Percentiles rank a stretch among this genome's conserved stretches.
Evolutionary conservation across 495 filamentous ascomycete genomes (phyloP).

Genomic region (Lasiosphaeria miniovina): DNA sequence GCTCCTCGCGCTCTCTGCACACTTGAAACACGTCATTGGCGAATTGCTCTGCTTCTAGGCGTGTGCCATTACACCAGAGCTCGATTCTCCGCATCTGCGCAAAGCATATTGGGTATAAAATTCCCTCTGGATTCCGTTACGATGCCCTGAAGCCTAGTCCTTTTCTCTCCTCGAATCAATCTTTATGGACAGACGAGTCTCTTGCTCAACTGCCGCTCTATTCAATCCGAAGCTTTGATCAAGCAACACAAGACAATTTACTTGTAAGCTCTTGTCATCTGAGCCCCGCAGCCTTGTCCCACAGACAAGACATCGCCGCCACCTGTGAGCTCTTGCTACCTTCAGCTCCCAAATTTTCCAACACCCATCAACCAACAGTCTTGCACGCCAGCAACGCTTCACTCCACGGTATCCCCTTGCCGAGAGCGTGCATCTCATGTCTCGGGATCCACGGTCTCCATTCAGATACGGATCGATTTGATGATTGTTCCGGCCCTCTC

Average conservation of each 20-base stretch:
- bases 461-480: slow-evolving; percentile 23
- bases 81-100: slow-evolving; percentile 35
- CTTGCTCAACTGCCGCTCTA: background rate
- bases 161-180: background rate
- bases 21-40: slow-evolving; percentile 26
- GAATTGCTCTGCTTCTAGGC: slow-evolving; percentile 13
- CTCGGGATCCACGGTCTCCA: slow-evolving; percentile 25
- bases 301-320: no score
- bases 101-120: slow-evolving; percentile 23
- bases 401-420: slow-evolving; percentile 4
- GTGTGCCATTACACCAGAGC: slow-evolving; percentile 14
- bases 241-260: no score
- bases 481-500: slow-evolving; percentile 17
- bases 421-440: slow-evolving; percentile 26
- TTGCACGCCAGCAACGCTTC: background rate
- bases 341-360: no score
- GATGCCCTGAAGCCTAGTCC: background rate
- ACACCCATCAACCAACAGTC: no score
- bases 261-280: no score
- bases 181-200: background rate
- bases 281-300: no score
- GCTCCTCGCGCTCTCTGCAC: slow-evolving; percentile 3
- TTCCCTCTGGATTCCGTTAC: background rate
- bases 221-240: background rate
- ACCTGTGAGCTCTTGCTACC: no score